Evolutionary conservation across 2,329 filamentous ascomycete genomes (phyloP).

Genomic region (Stenocarpella maydis): DNA sequence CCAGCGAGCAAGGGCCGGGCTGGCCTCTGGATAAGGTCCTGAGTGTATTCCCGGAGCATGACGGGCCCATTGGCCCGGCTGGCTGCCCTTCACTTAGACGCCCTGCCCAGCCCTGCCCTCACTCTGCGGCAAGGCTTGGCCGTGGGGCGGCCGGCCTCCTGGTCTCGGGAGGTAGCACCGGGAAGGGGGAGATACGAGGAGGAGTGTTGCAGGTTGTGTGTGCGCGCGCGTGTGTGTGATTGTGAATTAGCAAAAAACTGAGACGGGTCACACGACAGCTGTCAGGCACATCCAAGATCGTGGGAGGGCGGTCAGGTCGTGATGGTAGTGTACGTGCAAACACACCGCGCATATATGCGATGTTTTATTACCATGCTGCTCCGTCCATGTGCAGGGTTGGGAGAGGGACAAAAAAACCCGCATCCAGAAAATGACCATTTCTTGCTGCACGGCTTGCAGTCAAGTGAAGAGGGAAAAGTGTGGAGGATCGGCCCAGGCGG

Average conservation of each 20-base stretch:
- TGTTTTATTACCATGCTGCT: too few species aligned
- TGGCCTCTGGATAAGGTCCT: background rate
- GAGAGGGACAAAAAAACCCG: too few species aligned
- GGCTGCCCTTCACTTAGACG: background rate
- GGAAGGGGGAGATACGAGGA: constrained; percentile 5
- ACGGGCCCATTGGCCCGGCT: too few species aligned
- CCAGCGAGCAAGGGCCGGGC: background rate
- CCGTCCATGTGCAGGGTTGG: background rate
- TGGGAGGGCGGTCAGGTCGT: too few species aligned
- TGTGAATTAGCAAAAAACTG: background rate
- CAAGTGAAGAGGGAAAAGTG: background rate
- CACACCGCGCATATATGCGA: too few species aligned
- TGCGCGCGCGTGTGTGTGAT: background rate
- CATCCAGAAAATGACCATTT: too few species aligned
- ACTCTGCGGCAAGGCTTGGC: background rate
- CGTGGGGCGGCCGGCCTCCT: background rate
- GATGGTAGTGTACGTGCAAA: too few species aligned
- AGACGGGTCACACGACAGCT: constrained; percentile 22
- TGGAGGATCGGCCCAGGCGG: background rate
- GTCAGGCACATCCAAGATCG: background rate
- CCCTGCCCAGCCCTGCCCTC: background rate
- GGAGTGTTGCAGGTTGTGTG: too few species aligned
- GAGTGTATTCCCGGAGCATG: too few species aligned
- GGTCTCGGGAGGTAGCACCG: constrained; percentile 14
- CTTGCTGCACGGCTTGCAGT: too few species aligned